Percentiles rank a stretch among this genome's conserved stretches.
Conservation (phyloP, 108 stramenopile species). For the Conticribra guillardii region DNA sequence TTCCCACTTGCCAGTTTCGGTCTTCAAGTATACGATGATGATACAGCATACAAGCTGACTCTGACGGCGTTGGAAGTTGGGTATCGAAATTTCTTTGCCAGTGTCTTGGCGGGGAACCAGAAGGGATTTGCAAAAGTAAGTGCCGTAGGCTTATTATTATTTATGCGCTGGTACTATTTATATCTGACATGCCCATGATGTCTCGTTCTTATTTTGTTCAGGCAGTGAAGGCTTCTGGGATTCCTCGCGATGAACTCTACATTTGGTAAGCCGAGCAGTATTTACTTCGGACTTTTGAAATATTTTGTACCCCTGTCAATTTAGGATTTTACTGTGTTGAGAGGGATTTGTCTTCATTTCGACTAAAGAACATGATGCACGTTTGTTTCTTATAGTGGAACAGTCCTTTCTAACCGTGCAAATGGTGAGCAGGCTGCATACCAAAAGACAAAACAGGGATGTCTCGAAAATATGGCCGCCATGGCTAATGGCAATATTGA, state of each 20-base stretch:
- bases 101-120: conserved; percentile 79
- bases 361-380: no score
- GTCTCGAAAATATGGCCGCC: conserved; percentile 67
- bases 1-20: conserved; percentile 80
- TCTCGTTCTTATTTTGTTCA: no score
- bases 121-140: conserved; percentile 64
- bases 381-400: conserved; percentile 42
- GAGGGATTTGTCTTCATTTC: no score
- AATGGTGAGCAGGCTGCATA: conserved; percentile 63
- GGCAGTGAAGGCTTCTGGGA: conserved; percentile 66
- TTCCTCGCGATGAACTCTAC: conserved; percentile 71
- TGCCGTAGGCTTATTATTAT: not conserved
- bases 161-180: not conserved
- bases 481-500: conserved; percentile 67
- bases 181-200: not conserved
- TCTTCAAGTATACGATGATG: conserved; percentile 76
- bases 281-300: not conserved
- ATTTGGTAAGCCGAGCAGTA: conserved; percentile 49
- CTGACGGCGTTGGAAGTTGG: conserved; percentile 70
- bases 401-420: conserved; percentile 73
- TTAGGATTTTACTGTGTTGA: no score
- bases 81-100: conserved; percentile 82
- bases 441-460: conserved; percentile 67
- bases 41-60: conserved; percentile 74
- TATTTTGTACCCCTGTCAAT: no score